Evolutionary conservation across 345 rosid genomes (phyloP), one percentile per base, ranked within the genome.

Genomic region (Moringa oleifera): DNA sequence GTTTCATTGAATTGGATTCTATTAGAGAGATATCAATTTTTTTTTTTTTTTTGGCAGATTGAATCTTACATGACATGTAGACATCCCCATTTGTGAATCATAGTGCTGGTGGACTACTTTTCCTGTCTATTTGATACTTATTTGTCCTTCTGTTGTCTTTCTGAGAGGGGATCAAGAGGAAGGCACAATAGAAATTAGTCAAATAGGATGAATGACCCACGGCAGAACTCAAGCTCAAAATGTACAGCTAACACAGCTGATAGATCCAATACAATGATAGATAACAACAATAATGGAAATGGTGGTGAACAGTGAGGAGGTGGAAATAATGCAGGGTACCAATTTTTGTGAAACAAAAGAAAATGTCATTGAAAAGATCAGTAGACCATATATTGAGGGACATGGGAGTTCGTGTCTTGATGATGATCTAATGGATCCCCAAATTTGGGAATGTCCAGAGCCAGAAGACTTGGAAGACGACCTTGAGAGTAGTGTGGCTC

Each of bases 401-500:
- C 74, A 61, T 62, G 81, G 72, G 60, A 54, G 46, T 60, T 68
- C 51, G 58, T 58, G 23, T 64, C 63, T 57, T 62, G 87, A 77
- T 53, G 64, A 64, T 59, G 81, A 79, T 65, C 54, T 59, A 46
- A 71, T 67, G 62, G 47, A 41, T 41, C 58, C 58, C 2, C 62
- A 61, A 18, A 62, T 81, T 53, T 94, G 99, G 99, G 93, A 88
- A 22, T 87, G 96, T 23, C 99, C 99, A 4, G 97, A 85, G 71
- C 73, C 95, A 23, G 93, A 85, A 57, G 83, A 81, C 31, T 78
- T 81, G 0, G 89, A 78, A 61, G 86, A 79, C 71, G 89, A 88
- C 25, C 22, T 71, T 58, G 91, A 81, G 51, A 78, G 73, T 54
- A 75, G 82, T 62, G 66, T 80, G 74, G 85, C 82, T 22, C 73